phyloP scores from a whole-genome alignment of 352 stramenopile genomes.

The Phytopythium aichiense region DNA sequence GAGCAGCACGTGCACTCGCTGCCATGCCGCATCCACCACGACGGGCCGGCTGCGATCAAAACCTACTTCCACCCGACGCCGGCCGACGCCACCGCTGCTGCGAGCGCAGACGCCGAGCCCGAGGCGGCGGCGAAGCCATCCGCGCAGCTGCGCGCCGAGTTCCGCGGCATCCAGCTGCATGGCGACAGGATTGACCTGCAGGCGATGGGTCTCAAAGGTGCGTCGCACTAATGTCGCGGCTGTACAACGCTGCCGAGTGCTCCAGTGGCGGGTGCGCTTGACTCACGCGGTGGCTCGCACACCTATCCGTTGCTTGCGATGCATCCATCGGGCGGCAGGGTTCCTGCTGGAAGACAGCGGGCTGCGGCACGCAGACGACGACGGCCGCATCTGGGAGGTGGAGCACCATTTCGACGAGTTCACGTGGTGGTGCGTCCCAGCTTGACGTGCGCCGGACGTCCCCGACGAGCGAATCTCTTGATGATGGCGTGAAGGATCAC shows the following conservation, averaged over 20 bases:
- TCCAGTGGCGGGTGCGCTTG: background rate
- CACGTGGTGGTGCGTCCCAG: constrained; percentile 45
- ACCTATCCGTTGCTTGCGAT: background rate
- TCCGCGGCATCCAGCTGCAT: constrained; percentile 64
- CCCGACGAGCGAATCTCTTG: background rate
- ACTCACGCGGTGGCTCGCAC: background rate
- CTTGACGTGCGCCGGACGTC: background rate
- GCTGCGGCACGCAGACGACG: constrained; percentile 48
- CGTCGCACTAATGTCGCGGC: constrained; percentile 4
- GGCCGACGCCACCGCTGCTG: background rate
- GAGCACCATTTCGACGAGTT: constrained; percentile 73
- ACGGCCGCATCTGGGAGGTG: constrained; percentile 73
- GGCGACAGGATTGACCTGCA: constrained; percentile 39
- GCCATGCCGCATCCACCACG: constrained; percentile 67
- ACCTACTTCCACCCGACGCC: constrained; percentile 58
- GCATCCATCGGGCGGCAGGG: constrained; percentile 17
- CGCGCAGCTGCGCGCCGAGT: constrained; percentile 46
- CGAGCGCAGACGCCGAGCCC: background rate
- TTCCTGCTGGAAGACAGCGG: constrained; percentile 61
- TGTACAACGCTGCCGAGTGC: background rate
- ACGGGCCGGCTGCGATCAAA: constrained; percentile 62
- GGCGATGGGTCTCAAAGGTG: constrained; percentile 47
- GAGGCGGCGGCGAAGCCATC: constrained; percentile 5
- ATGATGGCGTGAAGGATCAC: constrained; percentile 2
- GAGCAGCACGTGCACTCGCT: constrained; percentile 68